Conservation (phyloP, 176 grass and related monocot species). For the Triticum turgidum region DNA sequence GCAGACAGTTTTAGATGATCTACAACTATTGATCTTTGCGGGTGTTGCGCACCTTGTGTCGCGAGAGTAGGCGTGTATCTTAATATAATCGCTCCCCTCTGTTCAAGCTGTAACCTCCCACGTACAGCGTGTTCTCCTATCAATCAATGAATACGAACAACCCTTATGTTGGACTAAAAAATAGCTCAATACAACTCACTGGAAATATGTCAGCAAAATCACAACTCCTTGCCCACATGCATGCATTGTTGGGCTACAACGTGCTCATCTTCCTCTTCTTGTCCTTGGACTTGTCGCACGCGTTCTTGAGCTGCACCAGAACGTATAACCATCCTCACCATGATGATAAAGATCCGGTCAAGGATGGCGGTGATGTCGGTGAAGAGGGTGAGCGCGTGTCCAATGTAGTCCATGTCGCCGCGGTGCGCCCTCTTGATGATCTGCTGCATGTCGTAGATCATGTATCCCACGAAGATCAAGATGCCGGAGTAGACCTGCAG, state of each 20-base stretch:
- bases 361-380: conserved; percentile 86
- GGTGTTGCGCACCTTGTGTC: too few relatives aligned
- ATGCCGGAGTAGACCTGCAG: background rate
- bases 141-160: too few relatives aligned
- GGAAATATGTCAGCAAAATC: too few relatives aligned
- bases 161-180: too few relatives aligned
- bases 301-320: conserved; percentile 66
- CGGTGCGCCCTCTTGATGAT: conserved; percentile 78
- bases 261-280: conserved; percentile 86
- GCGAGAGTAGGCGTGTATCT: too few relatives aligned
- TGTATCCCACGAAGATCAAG: conserved; percentile 16
- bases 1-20: too few relatives aligned
- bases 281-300: conserved; percentile 64
- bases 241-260: background rate
- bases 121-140: too few relatives aligned
- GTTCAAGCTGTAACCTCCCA: too few relatives aligned
- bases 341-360: conserved; percentile 83
- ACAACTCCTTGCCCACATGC: too few relatives aligned
- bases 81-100: too few relatives aligned
- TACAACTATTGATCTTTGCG: too few relatives aligned
- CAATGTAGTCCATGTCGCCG: conserved; percentile 85
- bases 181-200: too few relatives aligned
- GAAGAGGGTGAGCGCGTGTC: conserved; percentile 92
- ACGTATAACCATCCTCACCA: conserved; percentile 46
- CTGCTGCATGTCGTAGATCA: conserved; percentile 45